Evolutionary conservation across 768 basidiomycete species (phyloP), one percentile per base, ranked within the genome.

Genomic region (Leccinum truebloodii): DNA sequence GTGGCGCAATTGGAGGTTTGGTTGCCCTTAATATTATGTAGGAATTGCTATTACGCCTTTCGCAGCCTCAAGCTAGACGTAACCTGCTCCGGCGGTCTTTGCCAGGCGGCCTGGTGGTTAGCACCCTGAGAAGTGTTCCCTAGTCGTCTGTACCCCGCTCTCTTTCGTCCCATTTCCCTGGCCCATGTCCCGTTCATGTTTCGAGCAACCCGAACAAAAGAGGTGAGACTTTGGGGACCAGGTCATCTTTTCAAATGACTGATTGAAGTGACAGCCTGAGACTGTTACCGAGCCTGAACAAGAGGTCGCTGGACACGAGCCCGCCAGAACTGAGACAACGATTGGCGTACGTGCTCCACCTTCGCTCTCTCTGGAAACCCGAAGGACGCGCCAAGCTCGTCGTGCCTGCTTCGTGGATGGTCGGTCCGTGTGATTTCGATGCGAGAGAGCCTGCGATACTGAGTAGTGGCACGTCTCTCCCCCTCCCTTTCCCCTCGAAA

Each of bases 401-500:
- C 59, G 63, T 69, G 0, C 69, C 71, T 35, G 49, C 63, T 7
- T 61, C 56, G 53, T 73, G 71, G 71, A 69, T 57, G 71, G 70
- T 71, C n/a, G 1, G 70, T 63, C 50, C 48, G 28, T 30, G 8
- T 50, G 1, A 12, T 32, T 18, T 30, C 48, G 37, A 44, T 44
- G 41, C 8, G 13, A 48, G 44, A 52, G n/a, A 16, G 37, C 30
- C n/a, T 48, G 34, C 14, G 20, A 54, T 37, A 37, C 52, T 58
- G 5, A 63, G 20, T 5, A 13, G 2, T 24, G 22, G 22, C 16
- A 41, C 18, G 39, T n/a, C 24, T 24, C 24, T 26, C n/a, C 39
- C 39, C 39, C 9, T 4, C 7, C n/a, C 16, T 53, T 51, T 18
- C 28, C 8, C 51, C 46, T 22, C 26, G 49, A 50, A 50, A 50